A percentile compares a stretch with the other conserved stretches of the same genome.
Evolutionary conservation across 1,284 basidiomycete genomes (phyloP).

Genomic region (Heliocybe sulcata): DNA sequence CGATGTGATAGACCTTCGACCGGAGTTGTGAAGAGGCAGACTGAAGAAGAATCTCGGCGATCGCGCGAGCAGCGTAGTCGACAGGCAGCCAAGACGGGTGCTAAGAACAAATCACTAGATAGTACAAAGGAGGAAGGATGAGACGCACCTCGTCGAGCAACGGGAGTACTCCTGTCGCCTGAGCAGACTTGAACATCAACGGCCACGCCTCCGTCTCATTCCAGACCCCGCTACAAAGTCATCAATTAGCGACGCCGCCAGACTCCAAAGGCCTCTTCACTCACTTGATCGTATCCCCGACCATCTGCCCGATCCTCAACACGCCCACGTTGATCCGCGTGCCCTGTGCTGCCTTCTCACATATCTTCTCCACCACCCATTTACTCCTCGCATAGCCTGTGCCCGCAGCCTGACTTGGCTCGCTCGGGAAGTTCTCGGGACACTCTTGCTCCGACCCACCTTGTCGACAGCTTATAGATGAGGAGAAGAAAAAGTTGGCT

Average conservation of each 20-base stretch:
- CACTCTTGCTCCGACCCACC: constrained; percentile 20
- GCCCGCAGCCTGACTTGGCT: constrained; percentile 29
- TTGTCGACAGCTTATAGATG: constrained; percentile 37
- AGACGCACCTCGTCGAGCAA: constrained; percentile 29
- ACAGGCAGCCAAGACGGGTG: constrained; percentile 51
- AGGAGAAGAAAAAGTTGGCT: constrained; percentile 48
- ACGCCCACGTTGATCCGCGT: constrained; percentile 29
- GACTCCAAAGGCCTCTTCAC: constrained; percentile 4
- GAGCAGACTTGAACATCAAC: constrained; percentile 27
- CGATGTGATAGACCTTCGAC: constrained; percentile 37
- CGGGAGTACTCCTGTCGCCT: constrained; percentile 38
- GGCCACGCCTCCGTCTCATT: constrained; percentile 45
- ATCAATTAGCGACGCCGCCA: not conserved
- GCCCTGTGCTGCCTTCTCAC: constrained; percentile 28
- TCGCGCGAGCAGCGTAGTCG: constrained; percentile 42
- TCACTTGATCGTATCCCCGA: constrained; percentile 35
- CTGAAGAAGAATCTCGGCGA: constrained; percentile 37
- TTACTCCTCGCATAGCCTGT: constrained; percentile 55
- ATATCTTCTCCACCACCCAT: constrained; percentile 57
- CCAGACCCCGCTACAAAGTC: constrained; percentile 39
- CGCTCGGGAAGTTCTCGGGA: constrained; percentile 28
- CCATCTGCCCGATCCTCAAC: constrained; percentile 43
- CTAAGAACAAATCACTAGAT: constrained; percentile 12
- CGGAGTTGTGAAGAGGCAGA: constrained; percentile 9
- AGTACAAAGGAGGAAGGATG: not conserved